Evolutionary conservation across 306 rosid species (phyloP), one percentile per base, ranked within the genome.

Genomic region (Medicago arabica): DNA sequence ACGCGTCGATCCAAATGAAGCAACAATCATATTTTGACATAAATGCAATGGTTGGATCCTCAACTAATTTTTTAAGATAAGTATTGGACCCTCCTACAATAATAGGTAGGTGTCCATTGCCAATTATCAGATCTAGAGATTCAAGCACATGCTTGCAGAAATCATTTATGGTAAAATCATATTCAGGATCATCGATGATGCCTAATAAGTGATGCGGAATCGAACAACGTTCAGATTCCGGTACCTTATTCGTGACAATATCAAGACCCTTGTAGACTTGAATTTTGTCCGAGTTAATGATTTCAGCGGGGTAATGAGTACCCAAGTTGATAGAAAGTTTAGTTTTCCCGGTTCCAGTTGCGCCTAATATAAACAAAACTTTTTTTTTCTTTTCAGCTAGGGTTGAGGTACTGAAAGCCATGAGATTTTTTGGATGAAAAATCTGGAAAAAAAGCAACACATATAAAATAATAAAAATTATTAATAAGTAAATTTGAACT

Each of bases 11-110:
- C 84, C 85, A 81, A 7, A 76, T 31, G 69, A 81, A 81, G 11
- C 85, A 62, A 8, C 77, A 76, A 2, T 81, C 81, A 64, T 75
- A 81, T 63, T 76, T 76, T 21, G 74, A 69, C 5, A 47, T 31
- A 64, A 81, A 81, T 2, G 4, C 47, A 44, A 28, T 28, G 31
- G 31, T 0, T 28, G 31, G 31, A 0, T 70, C 23, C 39, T 81
- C 77, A 0, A 76, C 19, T 0, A 81, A 13, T 39, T 3, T 59
- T 60, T 75, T 8, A 0, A 84, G 70, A 75, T 76, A 84, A 1
- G 19, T 46, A 38, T 84, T 84, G 1, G 87, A 84, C 19, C 87
- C 87, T 9, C 87, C 84, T 0, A 84, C 87, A 17, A 80, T 80
- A 2, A 84, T 84, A 13, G 85, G 84, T 9, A 84, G 16, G 43